Conservation (phyloP, 805 yeast species). For the Cyberlindnera euphorbiae region DNA sequence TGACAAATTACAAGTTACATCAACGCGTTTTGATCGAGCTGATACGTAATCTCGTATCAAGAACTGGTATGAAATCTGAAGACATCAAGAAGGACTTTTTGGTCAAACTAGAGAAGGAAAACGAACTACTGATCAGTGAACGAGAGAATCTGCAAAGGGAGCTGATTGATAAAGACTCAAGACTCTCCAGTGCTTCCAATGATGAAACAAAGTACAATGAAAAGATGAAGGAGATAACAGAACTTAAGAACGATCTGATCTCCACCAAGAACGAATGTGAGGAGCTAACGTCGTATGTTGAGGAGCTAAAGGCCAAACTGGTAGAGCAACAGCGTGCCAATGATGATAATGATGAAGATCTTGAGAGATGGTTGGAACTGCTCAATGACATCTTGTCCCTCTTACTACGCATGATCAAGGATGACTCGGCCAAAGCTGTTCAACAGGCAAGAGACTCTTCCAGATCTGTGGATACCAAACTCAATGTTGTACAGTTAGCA, state of each 20-base stretch:
- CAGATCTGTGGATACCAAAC: slow-evolving; percentile 20
- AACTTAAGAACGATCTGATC: slow-evolving; percentile 25
- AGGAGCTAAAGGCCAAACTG: slow-evolving; percentile 20
- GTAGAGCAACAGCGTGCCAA: slow-evolving; percentile 4
- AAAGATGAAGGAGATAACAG: slow-evolving; percentile 22
- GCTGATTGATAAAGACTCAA: slow-evolving; percentile 7
- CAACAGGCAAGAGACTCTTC: slow-evolving; percentile 18
- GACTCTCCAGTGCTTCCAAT: not conserved
- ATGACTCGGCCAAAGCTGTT: slow-evolving; percentile 19
- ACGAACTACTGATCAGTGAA: slow-evolving; percentile 15
- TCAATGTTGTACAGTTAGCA: slow-evolving; percentile 17
- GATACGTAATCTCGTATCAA: slow-evolving; percentile 18
- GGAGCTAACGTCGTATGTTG: slow-evolving; percentile 22
- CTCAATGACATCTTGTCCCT: slow-evolving; percentile 15
- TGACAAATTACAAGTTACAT: slow-evolving; percentile 37
- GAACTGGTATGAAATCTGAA: slow-evolving; percentile 17
- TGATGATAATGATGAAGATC: slow-evolving; percentile 4
- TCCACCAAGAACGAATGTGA: slow-evolving; percentile 17
- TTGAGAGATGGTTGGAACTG: slow-evolving; percentile 11
- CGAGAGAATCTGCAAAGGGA: slow-evolving; percentile 17
- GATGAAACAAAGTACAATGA: slow-evolving; percentile 12
- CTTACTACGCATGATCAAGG: slow-evolving; percentile 10
- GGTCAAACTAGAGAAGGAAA: slow-evolving; percentile 20
- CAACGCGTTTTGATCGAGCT: slow-evolving; percentile 30
- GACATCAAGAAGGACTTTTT: slow-evolving; percentile 22